Base-by-base conservation (phyloP, 2,329 filamentous ascomycete species). In the Septoria linicola region DNA sequence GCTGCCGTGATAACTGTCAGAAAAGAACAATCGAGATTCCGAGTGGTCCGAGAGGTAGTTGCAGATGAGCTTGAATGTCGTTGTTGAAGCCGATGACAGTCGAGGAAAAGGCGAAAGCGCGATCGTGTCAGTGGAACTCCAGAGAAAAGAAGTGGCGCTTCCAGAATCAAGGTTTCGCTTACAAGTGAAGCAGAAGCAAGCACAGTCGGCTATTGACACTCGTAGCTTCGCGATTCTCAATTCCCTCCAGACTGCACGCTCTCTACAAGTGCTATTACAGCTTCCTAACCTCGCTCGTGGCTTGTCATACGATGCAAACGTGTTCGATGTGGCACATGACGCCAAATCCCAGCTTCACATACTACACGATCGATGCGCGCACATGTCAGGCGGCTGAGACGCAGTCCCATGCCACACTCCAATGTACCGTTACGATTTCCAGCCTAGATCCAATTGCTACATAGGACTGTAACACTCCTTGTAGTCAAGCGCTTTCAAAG, bases 311-410 rank as follows among this genome's bases (percentile, higher is more conserved):
- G 2, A 8, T 10, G 11, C 8, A 19, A 39, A 21, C 36, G 36
- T 39, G 36, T 39, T 39, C 16, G 36, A 39, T 20, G 36, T 39
- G 36, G 36, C 20, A 39, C 36, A 39, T 39, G 36, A 39, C 36
- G 36, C 16, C 17, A 21, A 19, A 39, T 20, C 16, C 8, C 17
- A 19, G 36, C 36, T 39, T 39, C 36, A 39, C 36, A 20, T 39
- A 17, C 36, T 39, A 20, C 10, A 39, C 11, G 11, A 34, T n/a
- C 4, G 4, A 7, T n/a, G 13, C 31, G n/a, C n/a, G n/a, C 14
- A 34, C 16, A 39, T 8, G 20, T 13, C 11, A 8, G 34, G 19
- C 11, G 11, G 34, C 34, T 4, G n/a, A 16, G 16, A 2, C 34
- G 5, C 8, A n/a, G 5, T 5, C n/a, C 11, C 11, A 10, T 16